These are phyloP conservation scores for Furcasterigmium sp. DNA, from an alignment of 2,329 filamentous ascomycete species.

Conservation along the genomic window DNA sequence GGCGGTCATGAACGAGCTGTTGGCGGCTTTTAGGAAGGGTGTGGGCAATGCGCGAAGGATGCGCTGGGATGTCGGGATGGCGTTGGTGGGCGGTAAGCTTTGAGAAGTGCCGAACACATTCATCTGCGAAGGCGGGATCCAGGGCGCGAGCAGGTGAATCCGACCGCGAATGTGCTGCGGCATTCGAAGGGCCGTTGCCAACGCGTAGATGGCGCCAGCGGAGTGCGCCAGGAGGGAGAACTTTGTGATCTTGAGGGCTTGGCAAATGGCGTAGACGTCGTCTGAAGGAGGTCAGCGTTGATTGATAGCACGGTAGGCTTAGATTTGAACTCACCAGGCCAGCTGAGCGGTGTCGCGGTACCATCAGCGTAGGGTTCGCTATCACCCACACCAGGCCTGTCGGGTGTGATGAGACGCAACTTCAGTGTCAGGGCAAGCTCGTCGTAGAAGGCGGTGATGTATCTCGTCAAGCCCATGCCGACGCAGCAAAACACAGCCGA, in stretches of 20 bases:
- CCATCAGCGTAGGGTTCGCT: slow-evolving; percentile 81
- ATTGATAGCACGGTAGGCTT: neutral
- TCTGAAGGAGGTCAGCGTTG: slow-evolving; percentile 34
- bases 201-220: slow-evolving; percentile 93
- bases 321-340: slow-evolving; percentile 66
- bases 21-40: slow-evolving; percentile 87
- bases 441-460: slow-evolving; percentile 95
- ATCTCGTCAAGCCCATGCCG: slow-evolving; percentile 94
- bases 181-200: slow-evolving; percentile 92
- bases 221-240: slow-evolving; percentile 97
- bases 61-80: slow-evolving; percentile 85
- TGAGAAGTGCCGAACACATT: slow-evolving; percentile 70
- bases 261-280: slow-evolving; percentile 92
- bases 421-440: slow-evolving; percentile 86
- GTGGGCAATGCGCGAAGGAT: slow-evolving; percentile 87
- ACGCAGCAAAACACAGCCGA: slow-evolving; percentile 95
- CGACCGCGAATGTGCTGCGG: slow-evolving; percentile 92
- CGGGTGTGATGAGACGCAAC: slow-evolving; percentile 85
- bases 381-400: slow-evolving; percentile 88
- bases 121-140: slow-evolving; percentile 95
- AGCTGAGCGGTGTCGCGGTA: slow-evolving; percentile 80
- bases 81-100: slow-evolving; percentile 71
- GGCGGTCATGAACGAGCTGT: slow-evolving; percentile 90
- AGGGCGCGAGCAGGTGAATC: slow-evolving; percentile 90
- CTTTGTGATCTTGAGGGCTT: slow-evolving; percentile 84